These are phyloP conservation scores for Fusarium napiforme DNA, from an alignment of 2,329 filamentous ascomycete species.

Conservation along the genomic window DNA sequence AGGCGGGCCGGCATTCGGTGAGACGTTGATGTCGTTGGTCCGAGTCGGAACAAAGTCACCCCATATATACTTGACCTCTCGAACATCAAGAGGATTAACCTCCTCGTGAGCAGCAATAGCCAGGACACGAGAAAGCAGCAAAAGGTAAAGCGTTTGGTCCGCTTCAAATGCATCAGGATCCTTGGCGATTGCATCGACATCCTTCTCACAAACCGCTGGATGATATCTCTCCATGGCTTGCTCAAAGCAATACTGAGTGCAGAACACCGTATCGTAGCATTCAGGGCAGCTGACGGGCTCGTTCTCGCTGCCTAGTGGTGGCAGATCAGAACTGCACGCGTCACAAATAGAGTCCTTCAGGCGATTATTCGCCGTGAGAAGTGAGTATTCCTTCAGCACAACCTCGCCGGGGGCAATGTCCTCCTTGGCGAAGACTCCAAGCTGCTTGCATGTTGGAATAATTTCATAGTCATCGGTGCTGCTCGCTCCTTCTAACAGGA, in stretches of 20 bases:
- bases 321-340: conserved; percentile 82
- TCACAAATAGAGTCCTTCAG: conserved; percentile 90
- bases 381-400: conserved; percentile 83
- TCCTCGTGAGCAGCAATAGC: conserved; percentile 72
- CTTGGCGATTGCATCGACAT: conserved; percentile 73
- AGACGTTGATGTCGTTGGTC: conserved; percentile 64
- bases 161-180: conserved; percentile 69
- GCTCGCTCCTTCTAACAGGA: conserved; percentile 69
- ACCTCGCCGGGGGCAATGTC: conserved; percentile 81
- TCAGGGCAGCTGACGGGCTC: conserved; percentile 66
- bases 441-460: conserved; percentile 74
- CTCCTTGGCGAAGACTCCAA: conserved; percentile 89
- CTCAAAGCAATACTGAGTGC: conserved; percentile 67
- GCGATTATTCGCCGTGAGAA: conserved; percentile 89
- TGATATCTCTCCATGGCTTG: conserved; percentile 70
- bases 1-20: conserved; percentile 65
- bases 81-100: conserved; percentile 70
- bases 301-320: conserved; percentile 63
- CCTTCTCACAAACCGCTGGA: conserved; percentile 73
- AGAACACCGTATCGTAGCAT: conserved; percentile 75
- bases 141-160: conserved; percentile 70
- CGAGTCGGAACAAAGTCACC: conserved; percentile 70
- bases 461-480: conserved; percentile 60
- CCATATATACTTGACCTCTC: conserved; percentile 75
- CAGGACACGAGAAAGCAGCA: conserved; percentile 70